These are phyloP conservation scores for Trypanosoma boissoni DNA, from an alignment of 208 protist genomes.

Conservation along the genomic window DNA sequence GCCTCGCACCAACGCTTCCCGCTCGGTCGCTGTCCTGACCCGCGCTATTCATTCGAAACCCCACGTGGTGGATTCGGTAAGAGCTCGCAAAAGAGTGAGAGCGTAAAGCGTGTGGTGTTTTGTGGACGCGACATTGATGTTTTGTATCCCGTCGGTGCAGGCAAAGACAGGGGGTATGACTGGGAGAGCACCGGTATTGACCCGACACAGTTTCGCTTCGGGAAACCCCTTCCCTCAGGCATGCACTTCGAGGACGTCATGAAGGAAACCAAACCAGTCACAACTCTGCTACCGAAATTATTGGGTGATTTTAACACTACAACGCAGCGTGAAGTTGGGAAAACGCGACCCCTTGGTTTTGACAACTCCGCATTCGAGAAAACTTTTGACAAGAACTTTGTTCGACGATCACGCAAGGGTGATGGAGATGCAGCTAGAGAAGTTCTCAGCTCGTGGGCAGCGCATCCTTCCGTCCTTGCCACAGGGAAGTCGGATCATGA, in stretches of 20 bases:
- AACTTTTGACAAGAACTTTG: conserved; percentile 23
- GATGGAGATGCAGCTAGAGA: conserved; percentile 43
- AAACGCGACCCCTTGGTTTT: conserved; percentile 52
- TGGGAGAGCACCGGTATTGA: conserved; percentile 74
- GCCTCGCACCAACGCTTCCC: conserved; percentile 39
- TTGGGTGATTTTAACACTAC: conserved; percentile 57
- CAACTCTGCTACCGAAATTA: conserved; percentile 57
- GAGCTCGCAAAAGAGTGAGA: conserved; percentile 37
- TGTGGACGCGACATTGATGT: conserved; percentile 47
- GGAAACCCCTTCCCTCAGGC: conserved; percentile 20
- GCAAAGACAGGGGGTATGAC: conserved; percentile 68
- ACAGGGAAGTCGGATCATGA: neutral
- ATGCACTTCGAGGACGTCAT: conserved; percentile 14
- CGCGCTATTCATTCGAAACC: conserved; percentile 30
- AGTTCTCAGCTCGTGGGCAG: conserved; percentile 60
- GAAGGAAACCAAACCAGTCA: conserved; percentile 20
- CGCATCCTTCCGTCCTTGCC: conserved; percentile 14
- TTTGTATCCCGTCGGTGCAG: conserved; percentile 49
- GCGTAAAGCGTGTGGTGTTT: conserved; percentile 46
- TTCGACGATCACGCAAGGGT: conserved; percentile 31
- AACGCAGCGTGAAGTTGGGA: conserved; percentile 43
- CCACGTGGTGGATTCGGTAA: conserved; percentile 70
- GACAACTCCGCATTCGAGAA: conserved; percentile 36
- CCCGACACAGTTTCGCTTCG: conserved; percentile 71
- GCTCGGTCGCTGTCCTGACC: conserved; percentile 51